Base-by-base conservation (phyloP, 805 yeast genomes). In the Saccharomycopsis fermentans region DNA sequence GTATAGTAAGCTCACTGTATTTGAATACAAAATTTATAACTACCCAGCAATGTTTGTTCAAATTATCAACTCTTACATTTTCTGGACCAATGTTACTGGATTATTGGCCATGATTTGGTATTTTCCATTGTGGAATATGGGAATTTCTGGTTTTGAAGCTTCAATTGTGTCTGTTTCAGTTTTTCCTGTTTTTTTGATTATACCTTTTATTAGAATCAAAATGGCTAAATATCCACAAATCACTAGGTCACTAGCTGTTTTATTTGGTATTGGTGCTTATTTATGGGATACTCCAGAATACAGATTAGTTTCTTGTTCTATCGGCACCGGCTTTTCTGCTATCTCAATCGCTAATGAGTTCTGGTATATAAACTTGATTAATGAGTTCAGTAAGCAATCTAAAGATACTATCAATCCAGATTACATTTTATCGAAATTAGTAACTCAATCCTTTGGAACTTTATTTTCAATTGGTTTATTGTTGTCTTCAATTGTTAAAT, bases 111-210 rank as follows among this genome's bases (percentile, higher is more conserved):
- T 94, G 67, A 83, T 94, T 55, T 94, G 99, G 99, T 89, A 88
- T 74, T 94, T 94, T 77, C 99, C 99, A 11, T 76, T 94, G 62
- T 94, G 99, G 99, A 81, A 87, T 68, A 90, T 94, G 97, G 98
- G 97, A 6, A 86, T 94, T 52, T 87, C 96, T 1, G 99, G 99
- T 3, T 91, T 87, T 69, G 99, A 94, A 72, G 86, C 86, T 0
- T 78, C 83, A 2, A 75, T 89, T 53, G 67, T 81, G 6, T 73
- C 82, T 24, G 73, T 83, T 40, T 43, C 50, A 9, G 57, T 82
- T 11, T 77, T 87, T 2, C 90, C 96, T 1, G 60, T 84, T 14
- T 47, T 87, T 1, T 71, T 86, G 29, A 71, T 71, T 4, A 63
- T 84, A 16, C 76, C 81, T 16, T 72, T 73, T n/a, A 35, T 77